Percentiles rank a stretch among this genome's conserved stretches.
Evolutionary conservation across 345 rosid genomes (phyloP).

Genomic region (Cardiospermum halicacabum): DNA sequence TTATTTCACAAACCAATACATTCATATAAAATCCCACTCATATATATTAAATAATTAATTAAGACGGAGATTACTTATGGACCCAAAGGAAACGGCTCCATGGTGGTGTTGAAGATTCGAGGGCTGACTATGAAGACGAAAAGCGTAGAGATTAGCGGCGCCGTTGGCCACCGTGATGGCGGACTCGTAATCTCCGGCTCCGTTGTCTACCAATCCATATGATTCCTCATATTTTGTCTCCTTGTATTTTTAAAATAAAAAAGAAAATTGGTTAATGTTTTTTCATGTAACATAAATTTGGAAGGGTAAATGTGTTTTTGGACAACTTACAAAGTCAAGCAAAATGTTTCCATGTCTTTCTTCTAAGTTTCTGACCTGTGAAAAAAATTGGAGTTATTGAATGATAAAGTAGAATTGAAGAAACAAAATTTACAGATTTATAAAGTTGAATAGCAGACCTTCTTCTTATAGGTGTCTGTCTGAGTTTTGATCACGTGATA

Average conservation of each 20-base stretch:
- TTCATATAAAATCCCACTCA: too few relatives aligned
- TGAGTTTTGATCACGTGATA: conserved; percentile 41
- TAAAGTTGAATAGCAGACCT: conserved; percentile 29
- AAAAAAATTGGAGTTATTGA: neutral
- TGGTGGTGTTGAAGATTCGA: neutral
- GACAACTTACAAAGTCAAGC: conserved; percentile 29
- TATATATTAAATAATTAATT: conserved; percentile 20
- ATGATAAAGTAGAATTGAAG: neutral
- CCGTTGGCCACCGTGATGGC: conserved; percentile 29
- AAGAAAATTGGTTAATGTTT: too few relatives aligned
- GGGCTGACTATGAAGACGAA: conserved; percentile 27
- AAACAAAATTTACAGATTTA: neutral
- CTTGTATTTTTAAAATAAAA: conserved; percentile 9
- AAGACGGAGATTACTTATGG: conserved; percentile 33
- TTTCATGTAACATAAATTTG: too few relatives aligned
- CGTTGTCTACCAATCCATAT: conserved; percentile 35
- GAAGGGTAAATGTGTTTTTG: neutral
- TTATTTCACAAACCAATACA: too few relatives aligned
- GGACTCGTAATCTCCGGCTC: conserved; percentile 29
- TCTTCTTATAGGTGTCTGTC: conserved; percentile 44
- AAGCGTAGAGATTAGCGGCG: conserved; percentile 30
- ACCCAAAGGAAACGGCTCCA: neutral
- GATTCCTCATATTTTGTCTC: conserved; percentile 38
- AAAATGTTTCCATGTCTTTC: conserved; percentile 37
- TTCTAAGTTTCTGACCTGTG: conserved; percentile 40